Conservation (phyloP, 768 basidiomycete genomes). For the Tricholoma terreum region DNA sequence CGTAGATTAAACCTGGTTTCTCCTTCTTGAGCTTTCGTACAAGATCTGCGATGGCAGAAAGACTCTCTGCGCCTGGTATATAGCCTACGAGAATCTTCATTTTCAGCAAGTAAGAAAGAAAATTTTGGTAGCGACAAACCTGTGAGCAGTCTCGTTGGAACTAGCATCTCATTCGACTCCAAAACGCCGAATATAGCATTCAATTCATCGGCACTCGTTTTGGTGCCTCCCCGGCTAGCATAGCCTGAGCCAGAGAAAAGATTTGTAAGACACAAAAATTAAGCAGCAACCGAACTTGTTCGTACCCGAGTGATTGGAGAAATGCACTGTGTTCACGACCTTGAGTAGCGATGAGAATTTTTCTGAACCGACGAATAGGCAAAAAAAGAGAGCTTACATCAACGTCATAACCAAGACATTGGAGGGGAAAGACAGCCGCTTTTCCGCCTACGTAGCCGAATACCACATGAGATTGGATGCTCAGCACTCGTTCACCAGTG, state of each 20-base stretch:
- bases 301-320: conserved; percentile 88
- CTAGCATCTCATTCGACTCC: conserved; percentile 72
- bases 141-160: conserved; percentile 73
- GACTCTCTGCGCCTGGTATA: conserved; percentile 78
- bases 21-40: conserved; percentile 57
- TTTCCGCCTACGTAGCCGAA: conserved; percentile 93
- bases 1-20: conserved; percentile 68
- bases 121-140: conserved; percentile 37
- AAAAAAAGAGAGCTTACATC: conserved; percentile 54
- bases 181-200: conserved; percentile 68
- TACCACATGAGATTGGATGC: conserved; percentile 91
- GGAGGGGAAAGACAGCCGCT: conserved; percentile 74
- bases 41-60: conserved; percentile 62
- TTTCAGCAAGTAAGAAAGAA: background rate
- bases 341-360: conserved; percentile 26
- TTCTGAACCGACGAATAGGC: background rate
- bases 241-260: conserved; percentile 55
- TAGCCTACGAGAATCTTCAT: conserved; percentile 58
- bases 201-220: conserved; percentile 77
- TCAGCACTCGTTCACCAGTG: conserved; percentile 61
- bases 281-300: conserved; percentile 10
- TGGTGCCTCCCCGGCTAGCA: conserved; percentile 75
- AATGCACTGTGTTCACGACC: conserved; percentile 92
- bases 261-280: background rate
- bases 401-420: conserved; percentile 90